These are phyloP conservation scores for Terfezia boudieri DNA, from an alignment of 495 filamentous ascomycete species.

Conservation along the genomic window DNA sequence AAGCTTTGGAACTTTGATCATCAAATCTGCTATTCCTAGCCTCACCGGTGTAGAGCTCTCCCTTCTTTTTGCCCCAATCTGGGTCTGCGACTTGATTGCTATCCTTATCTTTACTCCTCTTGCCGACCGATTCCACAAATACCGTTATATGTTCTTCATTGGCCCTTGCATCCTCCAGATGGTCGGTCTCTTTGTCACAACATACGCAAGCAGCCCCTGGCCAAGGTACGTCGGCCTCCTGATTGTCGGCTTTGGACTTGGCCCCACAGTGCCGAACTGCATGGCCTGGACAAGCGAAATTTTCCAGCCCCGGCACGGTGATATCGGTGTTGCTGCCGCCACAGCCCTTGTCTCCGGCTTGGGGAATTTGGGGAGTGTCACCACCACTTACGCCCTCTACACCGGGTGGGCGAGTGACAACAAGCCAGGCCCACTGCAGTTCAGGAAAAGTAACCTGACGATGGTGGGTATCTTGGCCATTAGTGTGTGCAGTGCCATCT, in stretches of 20 bases:
- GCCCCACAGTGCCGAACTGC: constrained; percentile 73
- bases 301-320: constrained; percentile 71
- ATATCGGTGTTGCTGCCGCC: constrained; percentile 80
- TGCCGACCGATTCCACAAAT: constrained; percentile 65
- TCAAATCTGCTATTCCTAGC: constrained; percentile 47
- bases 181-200: constrained; percentile 53
- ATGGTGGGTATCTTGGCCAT: constrained; percentile 70
- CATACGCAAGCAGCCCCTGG: constrained; percentile 53
- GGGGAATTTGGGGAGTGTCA: constrained; percentile 63
- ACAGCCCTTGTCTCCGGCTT: constrained; percentile 66
- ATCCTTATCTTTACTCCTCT: constrained; percentile 70
- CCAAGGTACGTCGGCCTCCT: constrained; percentile 71
- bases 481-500: constrained; percentile 46
- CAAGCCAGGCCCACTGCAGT: constrained; percentile 42
- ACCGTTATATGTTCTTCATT: constrained; percentile 68
- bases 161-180: constrained; percentile 57
- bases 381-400: constrained; percentile 77
- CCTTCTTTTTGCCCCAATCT: constrained; percentile 71
- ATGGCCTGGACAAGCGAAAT: constrained; percentile 89
- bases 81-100: constrained; percentile 66
- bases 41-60: constrained; percentile 56
- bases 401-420: constrained; percentile 62
- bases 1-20: constrained; percentile 68
- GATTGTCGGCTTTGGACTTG: constrained; percentile 75
- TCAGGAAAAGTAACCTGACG: constrained; percentile 58